phyloP scores from a whole-genome alignment of 2,329 filamentous ascomycete species.

The Spiromastix sp. region DNA sequence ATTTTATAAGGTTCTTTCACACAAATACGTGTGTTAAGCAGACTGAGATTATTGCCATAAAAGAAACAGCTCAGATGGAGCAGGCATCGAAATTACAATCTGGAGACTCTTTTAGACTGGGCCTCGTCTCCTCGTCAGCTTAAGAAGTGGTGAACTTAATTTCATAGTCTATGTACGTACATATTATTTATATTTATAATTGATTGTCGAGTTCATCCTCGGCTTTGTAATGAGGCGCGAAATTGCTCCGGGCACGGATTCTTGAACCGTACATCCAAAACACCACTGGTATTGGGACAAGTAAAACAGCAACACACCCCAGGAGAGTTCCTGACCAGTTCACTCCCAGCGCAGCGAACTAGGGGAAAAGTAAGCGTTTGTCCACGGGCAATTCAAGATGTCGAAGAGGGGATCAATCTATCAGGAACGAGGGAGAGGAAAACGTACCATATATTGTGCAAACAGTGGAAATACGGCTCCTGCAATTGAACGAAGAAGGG shows the following conservation, averaged over 20 bases:
- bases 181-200: neutral
- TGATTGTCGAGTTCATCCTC: conserved; percentile 5
- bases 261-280: conserved; percentile 21
- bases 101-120: too few relatives aligned
- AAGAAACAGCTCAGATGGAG: too few relatives aligned
- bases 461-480: conserved; percentile 31
- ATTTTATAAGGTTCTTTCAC: too few relatives aligned
- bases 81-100: too few relatives aligned
- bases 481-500: conserved; percentile 35
- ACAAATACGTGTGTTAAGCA: too few relatives aligned
- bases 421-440: neutral
- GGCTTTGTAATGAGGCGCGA: conserved; percentile 15
- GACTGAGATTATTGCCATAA: too few relatives aligned
- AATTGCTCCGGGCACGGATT: conserved; percentile 25
- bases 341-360: conserved; percentile 22
- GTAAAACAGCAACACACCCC: conserved; percentile 18
- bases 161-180: neutral
- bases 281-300: conserved; percentile 21
- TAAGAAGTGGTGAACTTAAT: too few relatives aligned
- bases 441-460: conserved; percentile 20
- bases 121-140: too few relatives aligned
- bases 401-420: neutral
- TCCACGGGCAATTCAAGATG: neutral
- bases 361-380: conserved; percentile 2
- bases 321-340: conserved; percentile 23